A percentile compares a stretch with the other conserved stretches of the same genome.
Conservation (phyloP, 805 yeast species). For the Spathaspora passalidarum region DNA sequence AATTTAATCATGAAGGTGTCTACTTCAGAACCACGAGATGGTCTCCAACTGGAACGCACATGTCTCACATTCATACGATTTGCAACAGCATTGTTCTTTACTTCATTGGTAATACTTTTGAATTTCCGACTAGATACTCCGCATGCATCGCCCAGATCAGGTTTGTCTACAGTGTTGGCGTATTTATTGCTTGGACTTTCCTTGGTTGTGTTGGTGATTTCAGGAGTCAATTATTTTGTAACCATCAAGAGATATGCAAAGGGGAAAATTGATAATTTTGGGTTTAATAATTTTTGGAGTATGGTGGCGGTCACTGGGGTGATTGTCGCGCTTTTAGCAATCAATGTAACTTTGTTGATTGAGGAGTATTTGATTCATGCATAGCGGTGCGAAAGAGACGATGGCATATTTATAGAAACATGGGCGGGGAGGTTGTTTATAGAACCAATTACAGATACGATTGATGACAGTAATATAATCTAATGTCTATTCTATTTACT, state of each 20-base stretch:
- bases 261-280: conserved; percentile 37
- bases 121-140: conserved; percentile 42
- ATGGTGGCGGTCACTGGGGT: conserved; percentile 14
- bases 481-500: not conserved
- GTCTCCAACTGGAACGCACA: conserved; percentile 52
- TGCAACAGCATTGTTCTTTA: conserved; percentile 41
- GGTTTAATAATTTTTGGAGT: conserved; percentile 29
- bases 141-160: conserved; percentile 7
- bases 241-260: conserved; percentile 44
- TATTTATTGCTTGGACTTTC: conserved; percentile 37
- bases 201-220: conserved; percentile 32
- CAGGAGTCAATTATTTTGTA: conserved; percentile 40
- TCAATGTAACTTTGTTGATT: conserved; percentile 28
- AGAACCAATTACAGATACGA: too few relatives aligned
- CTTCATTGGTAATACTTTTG: conserved; percentile 45
- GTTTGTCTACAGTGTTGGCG: conserved; percentile 29
- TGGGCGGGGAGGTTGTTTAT: too few relatives aligned
- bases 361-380: conserved; percentile 14
- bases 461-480: too few relatives aligned
- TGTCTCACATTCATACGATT: conserved; percentile 48
- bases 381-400: not conserved
- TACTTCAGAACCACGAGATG: conserved; percentile 53
- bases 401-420: not conserved
- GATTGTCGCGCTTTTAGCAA: conserved; percentile 32
- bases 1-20: conserved; percentile 23